Evolutionary conservation across 345 rosid genomes (phyloP).

Genomic region (Pistacia atlantica): DNA sequence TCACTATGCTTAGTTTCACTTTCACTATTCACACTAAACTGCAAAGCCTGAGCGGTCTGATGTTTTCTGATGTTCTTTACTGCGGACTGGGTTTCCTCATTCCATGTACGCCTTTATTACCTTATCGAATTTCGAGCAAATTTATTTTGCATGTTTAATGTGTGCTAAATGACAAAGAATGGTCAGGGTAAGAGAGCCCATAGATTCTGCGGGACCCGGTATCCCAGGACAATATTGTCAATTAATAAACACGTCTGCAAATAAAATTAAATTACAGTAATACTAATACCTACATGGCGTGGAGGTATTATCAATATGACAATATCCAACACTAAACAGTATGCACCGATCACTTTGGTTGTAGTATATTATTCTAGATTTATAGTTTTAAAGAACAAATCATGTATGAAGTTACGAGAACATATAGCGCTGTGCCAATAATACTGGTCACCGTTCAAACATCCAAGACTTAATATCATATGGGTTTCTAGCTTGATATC

Average conservation of each 20-base stretch:
- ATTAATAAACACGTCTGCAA: not conserved
- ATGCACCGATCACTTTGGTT: too few relatives aligned
- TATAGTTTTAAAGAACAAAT: not conserved
- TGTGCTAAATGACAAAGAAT: constrained; percentile 11
- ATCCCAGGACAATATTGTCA: constrained; percentile 1
- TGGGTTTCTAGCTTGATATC: not conserved
- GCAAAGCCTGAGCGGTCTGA: not conserved
- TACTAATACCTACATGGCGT: too few relatives aligned
- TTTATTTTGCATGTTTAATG: constrained; percentile 16
- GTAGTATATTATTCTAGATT: too few relatives aligned
- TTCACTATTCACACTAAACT: too few relatives aligned
- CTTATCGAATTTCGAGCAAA: not conserved
- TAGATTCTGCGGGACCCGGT: constrained; percentile 35
- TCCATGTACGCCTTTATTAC: not conserved
- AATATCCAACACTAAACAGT: too few relatives aligned
- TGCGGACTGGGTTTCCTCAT: not conserved
- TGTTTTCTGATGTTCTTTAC: constrained; percentile 12
- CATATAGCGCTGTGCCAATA: not conserved
- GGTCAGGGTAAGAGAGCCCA: constrained; percentile 12
- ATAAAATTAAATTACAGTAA: too few relatives aligned
- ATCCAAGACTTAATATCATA: not conserved
- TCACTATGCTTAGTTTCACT: not conserved
- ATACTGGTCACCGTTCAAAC: not conserved
- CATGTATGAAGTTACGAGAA: not conserved
- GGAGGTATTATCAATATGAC: too few relatives aligned